These are phyloP conservation scores for Xylaria telfairii DNA, from an alignment of 495 filamentous ascomycete species.

Conservation along the genomic window DNA sequence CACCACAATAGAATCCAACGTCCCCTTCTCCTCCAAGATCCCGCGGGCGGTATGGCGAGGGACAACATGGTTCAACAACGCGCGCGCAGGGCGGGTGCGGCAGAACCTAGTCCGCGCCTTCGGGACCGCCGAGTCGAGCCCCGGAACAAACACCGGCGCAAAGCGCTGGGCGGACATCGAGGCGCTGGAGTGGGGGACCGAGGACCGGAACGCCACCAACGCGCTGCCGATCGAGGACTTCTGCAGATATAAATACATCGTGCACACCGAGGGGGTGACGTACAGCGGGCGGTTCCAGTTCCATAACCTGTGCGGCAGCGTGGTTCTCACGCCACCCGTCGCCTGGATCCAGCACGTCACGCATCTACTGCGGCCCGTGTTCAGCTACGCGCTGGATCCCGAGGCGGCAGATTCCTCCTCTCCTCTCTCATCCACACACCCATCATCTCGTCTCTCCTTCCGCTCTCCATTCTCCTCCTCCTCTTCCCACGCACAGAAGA, in stretches of 20 bases:
- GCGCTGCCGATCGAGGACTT: slow-evolving; percentile 54
- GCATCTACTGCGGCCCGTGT: slow-evolving; percentile 52
- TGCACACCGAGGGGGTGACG: slow-evolving; percentile 68
- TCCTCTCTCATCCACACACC: neutral
- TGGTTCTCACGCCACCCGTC: slow-evolving; percentile 55
- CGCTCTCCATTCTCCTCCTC: neutral
- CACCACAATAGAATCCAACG: slow-evolving; percentile 42
- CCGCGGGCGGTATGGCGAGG: slow-evolving; percentile 76
- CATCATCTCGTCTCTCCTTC: neutral
- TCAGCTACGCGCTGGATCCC: slow-evolving; percentile 42
- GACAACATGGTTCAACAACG: slow-evolving; percentile 56
- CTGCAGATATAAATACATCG: slow-evolving; percentile 58
- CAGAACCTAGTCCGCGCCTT: slow-evolving; percentile 47
- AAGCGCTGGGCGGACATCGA: slow-evolving; percentile 56
- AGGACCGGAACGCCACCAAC: slow-evolving; percentile 42
- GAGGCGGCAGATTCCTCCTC: neutral
- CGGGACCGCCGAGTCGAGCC: slow-evolving; percentile 34
- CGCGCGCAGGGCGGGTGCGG: slow-evolving; percentile 49
- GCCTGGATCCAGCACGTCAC: slow-evolving; percentile 59
- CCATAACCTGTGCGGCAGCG: slow-evolving; percentile 57
- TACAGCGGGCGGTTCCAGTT: slow-evolving; percentile 64
- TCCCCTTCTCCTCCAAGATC: slow-evolving; percentile 52
- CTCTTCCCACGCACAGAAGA: neutral
- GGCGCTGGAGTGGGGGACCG: slow-evolving; percentile 45
- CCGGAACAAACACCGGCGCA: slow-evolving; percentile 17